Percentiles rank a stretch among this genome's conserved stretches.
phyloP scores from a whole-genome alignment of 441 rosid genomes.

The Pelargonium citronellum region DNA sequence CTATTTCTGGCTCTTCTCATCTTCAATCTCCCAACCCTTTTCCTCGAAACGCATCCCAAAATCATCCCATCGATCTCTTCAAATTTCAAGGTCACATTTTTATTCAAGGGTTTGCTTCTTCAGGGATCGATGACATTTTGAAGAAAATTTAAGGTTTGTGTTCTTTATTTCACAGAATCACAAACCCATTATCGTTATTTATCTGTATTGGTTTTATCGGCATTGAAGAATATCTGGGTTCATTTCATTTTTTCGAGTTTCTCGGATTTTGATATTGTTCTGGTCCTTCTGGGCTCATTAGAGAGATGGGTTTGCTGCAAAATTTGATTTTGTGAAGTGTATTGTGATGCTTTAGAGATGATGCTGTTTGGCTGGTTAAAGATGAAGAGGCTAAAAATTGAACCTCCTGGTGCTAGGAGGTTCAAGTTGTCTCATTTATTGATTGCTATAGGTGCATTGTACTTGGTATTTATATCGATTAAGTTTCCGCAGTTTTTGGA shows the following conservation, averaged over 20 bases:
- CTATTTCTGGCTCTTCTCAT: not conserved
- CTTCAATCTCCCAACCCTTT: not conserved
- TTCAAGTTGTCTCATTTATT: conserved; percentile 70
- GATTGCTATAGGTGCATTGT: conserved; percentile 52
- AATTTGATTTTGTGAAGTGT: conserved; percentile 20
- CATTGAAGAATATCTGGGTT: conserved; percentile 7
- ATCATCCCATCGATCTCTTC: not conserved
- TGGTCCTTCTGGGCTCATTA: conserved; percentile 5
- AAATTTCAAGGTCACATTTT: not conserved
- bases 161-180: not conserved
- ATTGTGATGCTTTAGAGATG: conserved; percentile 7
- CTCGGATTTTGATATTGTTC: not conserved
- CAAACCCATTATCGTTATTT: conserved; percentile 1
- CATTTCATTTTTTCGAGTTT: not conserved
- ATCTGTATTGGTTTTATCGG: conserved; percentile 12
- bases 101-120: conserved; percentile 2
- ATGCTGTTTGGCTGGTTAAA: conserved; percentile 20
- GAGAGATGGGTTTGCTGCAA: conserved; percentile 21
- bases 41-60: not conserved
- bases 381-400: conserved; percentile 76
- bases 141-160: conserved; percentile 14
- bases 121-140: conserved; percentile 19
- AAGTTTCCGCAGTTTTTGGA: conserved; percentile 79
- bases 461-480: conserved; percentile 64
- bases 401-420: conserved; percentile 50